Percentiles rank a stretch among this genome's conserved stretches.
phyloP scores from a whole-genome alignment of 768 basidiomycete genomes.

The Lepiota subincarnata region DNA sequence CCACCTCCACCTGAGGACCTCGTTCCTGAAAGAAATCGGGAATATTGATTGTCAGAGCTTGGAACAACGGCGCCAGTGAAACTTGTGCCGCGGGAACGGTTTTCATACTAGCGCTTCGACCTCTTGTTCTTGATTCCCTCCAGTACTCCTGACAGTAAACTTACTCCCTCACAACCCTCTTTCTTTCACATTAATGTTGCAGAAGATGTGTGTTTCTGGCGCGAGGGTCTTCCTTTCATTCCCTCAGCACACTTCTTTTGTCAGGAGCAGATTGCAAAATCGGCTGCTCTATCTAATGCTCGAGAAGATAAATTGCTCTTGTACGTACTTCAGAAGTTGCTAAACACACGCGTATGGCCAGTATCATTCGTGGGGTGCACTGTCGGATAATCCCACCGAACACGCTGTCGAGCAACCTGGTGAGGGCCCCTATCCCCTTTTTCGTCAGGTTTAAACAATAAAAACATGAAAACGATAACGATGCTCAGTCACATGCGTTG shows the following conservation, averaged over 20 bases:
- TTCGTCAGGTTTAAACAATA: background rate
- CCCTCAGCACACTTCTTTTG: constrained; percentile 51
- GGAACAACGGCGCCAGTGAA: constrained; percentile 60
- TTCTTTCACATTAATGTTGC: background rate
- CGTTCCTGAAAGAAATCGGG: constrained; percentile 15
- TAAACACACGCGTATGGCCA: constrained; percentile 65
- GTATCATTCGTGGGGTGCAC: constrained; percentile 74
- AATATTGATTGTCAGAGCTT: constrained; percentile 32
- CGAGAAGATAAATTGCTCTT: constrained; percentile 87
- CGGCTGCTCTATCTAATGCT: constrained; percentile 38
- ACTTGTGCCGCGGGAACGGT: constrained; percentile 71
- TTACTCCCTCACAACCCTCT: background rate
- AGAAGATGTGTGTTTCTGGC: constrained; percentile 55
- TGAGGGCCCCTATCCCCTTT: constrained; percentile 22
- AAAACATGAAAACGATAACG: too few species aligned
- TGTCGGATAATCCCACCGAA: constrained; percentile 60
- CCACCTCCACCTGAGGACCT: constrained; percentile 11
- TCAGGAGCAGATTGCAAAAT: background rate
- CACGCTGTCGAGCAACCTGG: constrained; percentile 56
- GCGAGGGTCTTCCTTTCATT: constrained; percentile 78
- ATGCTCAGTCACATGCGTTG: too few species aligned
- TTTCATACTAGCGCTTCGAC: constrained; percentile 93
- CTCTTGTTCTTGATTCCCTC: constrained; percentile 80
- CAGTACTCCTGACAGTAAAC: constrained; percentile 53
- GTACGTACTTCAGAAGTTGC: constrained; percentile 80